Evolutionary conservation across 345 rosid species (phyloP).

Genomic region (Cardamine resedifolia): DNA sequence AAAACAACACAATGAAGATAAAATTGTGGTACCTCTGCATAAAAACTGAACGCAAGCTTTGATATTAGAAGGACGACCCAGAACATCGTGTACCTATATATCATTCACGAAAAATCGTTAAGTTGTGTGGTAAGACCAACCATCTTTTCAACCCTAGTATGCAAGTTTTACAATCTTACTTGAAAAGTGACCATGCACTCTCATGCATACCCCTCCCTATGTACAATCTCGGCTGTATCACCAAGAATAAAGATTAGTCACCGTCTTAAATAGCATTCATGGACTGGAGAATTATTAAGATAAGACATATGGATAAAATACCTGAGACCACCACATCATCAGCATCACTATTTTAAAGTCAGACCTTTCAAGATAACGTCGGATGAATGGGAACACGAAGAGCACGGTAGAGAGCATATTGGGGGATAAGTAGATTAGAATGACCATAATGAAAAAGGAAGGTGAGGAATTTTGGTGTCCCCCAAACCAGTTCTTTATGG

Average conservation of each 20-base stretch:
- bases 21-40: constrained; percentile 47
- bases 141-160: constrained; percentile 16
- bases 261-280: constrained; percentile 11
- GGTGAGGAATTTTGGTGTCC: constrained; percentile 47
- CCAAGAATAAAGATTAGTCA: constrained; percentile 25
- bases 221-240: constrained; percentile 51
- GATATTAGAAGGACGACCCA: constrained; percentile 55
- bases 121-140: neutral
- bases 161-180: constrained; percentile 42
- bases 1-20: neutral
- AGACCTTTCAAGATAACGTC: constrained; percentile 54
- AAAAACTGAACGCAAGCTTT: constrained; percentile 62
- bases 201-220: constrained; percentile 71
- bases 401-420: constrained; percentile 51
- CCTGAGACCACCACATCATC: constrained; percentile 75
- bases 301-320: constrained; percentile 23
- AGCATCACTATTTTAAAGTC: constrained; percentile 50
- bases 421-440: constrained; percentile 54
- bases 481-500: constrained; percentile 55
- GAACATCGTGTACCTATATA: constrained; percentile 57
- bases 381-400: constrained; percentile 50
- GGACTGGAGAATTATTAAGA: neutral
- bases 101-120: neutral
- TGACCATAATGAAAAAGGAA: constrained; percentile 45
- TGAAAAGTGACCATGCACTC: constrained; percentile 51